Evolutionary conservation across 1,284 basidiomycete genomes (phyloP), one percentile per base, ranked within the genome.

Genomic region (Sanghuangporus baumii): DNA sequence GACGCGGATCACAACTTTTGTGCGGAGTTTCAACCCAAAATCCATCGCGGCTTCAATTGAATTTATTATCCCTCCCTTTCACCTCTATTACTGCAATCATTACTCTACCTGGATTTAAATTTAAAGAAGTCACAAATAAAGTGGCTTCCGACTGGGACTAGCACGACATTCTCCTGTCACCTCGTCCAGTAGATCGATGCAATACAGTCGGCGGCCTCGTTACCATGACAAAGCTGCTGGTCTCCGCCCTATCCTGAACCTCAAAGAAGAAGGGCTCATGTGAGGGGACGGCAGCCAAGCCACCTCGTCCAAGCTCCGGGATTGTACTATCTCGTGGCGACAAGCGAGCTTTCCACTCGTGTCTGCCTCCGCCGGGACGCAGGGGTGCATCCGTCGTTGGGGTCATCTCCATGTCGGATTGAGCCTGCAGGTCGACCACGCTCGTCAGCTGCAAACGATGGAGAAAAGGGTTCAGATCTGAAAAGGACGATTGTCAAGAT

Each of bases 131-230:
- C 26, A 4, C 5, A 31, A 31, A 31, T 31, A 31, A 31, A 31
- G 26, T 31, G 26, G 14, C 5, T 52, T 43, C 1, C 16, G 23
- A 3, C 34, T 36, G 18, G 41, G n/a, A 59, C 36, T 47, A 51
- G 51, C 9, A 60, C n/a, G 59, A 51, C 47, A 52, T 11, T 12
- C 48, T 34, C 36, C 48, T 16, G 9, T 60, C 59, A 16, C 59
- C 47, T 20, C 18, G 26, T n/a, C 59, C 37, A 11, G 54, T 31
- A 18, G 59, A 51, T 31, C 59, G 59, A 52, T 60, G 59, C 59
- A 51, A 26, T 14, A 60, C 59, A 16, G 59, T 52, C 48, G 47
- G 48, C n/a, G 59, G 59, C 20, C 37, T 37, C 11, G 23, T 57
- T 18, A 57, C 38, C 18, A 57, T 46, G 16, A 14, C 43, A 46